These are phyloP conservation scores for Lepidium didymum DNA, from an alignment of 345 rosid species.

Conservation along the genomic window DNA sequence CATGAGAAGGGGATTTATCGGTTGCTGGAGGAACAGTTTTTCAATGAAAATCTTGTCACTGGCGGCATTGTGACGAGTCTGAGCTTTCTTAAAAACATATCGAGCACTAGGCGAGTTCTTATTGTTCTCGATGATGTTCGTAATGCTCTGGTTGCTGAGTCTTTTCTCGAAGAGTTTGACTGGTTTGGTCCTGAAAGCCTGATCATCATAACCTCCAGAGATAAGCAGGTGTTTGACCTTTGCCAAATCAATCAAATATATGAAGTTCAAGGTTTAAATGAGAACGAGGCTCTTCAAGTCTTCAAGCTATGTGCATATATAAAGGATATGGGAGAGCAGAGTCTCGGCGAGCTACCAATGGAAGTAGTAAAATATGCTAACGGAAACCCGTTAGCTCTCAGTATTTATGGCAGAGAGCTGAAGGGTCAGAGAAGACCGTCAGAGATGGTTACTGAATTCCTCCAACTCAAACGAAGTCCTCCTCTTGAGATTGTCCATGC, in stretches of 20 bases:
- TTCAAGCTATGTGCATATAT: not conserved
- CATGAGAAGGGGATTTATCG: not conserved
- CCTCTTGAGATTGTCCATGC: not conserved
- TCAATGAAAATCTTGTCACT: not conserved
- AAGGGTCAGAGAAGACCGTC: not conserved
- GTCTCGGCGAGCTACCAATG: not conserved
- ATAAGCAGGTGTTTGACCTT: not conserved
- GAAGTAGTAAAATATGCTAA: not conserved
- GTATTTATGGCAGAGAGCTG: not conserved
- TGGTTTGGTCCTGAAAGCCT: not conserved
- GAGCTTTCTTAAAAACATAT: not conserved
- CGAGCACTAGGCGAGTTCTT: not conserved
- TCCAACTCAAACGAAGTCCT: not conserved
- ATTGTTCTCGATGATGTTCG: not conserved
- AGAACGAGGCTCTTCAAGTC: not conserved
- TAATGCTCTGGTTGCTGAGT: not conserved
- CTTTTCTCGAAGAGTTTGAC: not conserved
- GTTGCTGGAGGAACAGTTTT: not conserved
- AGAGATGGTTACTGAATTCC: not conserved
- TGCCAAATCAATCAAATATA: not conserved
- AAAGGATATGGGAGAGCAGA: not conserved
- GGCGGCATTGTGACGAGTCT: not conserved
- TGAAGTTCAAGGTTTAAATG: not conserved
- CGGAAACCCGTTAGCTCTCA: slow-evolving; percentile 24
- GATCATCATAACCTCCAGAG: not conserved